Percentiles rank a stretch among this genome's conserved stretches.
Conservation (phyloP, 2,329 filamentous ascomycete species). For the Purpureocillium takamizusanense region DNA sequence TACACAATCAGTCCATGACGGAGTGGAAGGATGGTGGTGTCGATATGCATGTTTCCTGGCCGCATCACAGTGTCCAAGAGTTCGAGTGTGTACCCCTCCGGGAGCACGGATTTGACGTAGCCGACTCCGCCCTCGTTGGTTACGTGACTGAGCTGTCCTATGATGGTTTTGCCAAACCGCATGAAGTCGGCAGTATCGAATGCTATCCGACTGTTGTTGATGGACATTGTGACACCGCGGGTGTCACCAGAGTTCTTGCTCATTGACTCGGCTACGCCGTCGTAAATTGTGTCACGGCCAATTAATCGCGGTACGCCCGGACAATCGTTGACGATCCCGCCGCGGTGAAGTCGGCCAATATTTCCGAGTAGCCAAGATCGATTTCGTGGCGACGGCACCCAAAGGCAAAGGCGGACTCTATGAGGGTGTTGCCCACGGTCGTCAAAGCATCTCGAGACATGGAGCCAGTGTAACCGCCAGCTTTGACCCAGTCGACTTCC, state of each 20-base stretch:
- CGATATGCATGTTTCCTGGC: conserved; percentile 1
- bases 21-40: conserved; percentile 4
- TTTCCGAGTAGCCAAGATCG: neutral
- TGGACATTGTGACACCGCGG: neutral
- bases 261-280: no score
- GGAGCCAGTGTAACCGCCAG: conserved; percentile 1
- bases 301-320: no score
- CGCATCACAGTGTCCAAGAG: neutral
- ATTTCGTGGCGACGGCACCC: conserved; percentile 1
- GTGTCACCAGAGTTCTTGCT: no score
- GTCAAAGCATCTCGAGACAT: conserved; percentile 2
- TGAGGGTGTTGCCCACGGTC: neutral
- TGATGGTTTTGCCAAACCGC: conserved; percentile 3
- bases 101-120: conserved; percentile 1
- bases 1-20: conserved; percentile 1
- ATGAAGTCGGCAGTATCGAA: conserved; percentile 5
- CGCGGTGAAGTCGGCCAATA: neutral
- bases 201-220: conserved; percentile 4
- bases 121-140: conserved; percentile 1
- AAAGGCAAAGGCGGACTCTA: conserved; percentile 2
- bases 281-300: no score
- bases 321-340: no score
- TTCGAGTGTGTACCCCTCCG: conserved; percentile 4
- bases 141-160: conserved; percentile 4
- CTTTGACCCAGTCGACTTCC: conserved; percentile 2